These are phyloP conservation scores for Vigna radiata DNA, from an alignment of 306 rosid species.

Conservation along the genomic window DNA sequence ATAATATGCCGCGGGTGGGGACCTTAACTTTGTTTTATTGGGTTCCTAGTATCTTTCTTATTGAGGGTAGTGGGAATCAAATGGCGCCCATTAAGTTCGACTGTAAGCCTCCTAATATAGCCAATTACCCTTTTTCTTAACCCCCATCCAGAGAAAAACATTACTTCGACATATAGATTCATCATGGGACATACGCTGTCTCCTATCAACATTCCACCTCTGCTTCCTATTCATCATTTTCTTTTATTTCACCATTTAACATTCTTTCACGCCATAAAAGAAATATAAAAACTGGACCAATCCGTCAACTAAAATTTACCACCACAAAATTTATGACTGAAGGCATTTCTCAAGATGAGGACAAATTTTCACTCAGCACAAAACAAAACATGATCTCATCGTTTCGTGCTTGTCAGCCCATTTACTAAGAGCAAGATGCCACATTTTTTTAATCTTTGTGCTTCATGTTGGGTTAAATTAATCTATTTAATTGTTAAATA, in stretches of 20 bases:
- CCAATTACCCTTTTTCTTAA: constrained; percentile 16
- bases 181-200: constrained; percentile 34
- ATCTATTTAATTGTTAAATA: not conserved
- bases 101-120: constrained; percentile 28
- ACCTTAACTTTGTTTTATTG: constrained; percentile 49
- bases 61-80: constrained; percentile 64
- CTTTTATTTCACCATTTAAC: not conserved
- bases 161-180: constrained; percentile 29
- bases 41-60: constrained; percentile 56
- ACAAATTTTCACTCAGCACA: too few relatives aligned
- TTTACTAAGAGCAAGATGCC: not conserved
- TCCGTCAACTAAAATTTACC: too few relatives aligned
- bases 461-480: not conserved
- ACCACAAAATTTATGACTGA: not conserved
- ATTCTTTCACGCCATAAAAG: not conserved
- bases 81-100: constrained; percentile 41
- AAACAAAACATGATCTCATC: not conserved
- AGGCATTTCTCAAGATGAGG: too few relatives aligned
- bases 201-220: not conserved
- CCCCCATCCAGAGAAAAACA: not conserved
- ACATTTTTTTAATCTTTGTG: not conserved
- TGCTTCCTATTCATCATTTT: not conserved
- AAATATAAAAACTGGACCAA: too few relatives aligned
- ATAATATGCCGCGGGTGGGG: constrained; percentile 49
- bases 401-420: not conserved